Evolutionary conservation across 2,329 filamentous ascomycete species (phyloP).

Genomic region (Penicillium sp.): DNA sequence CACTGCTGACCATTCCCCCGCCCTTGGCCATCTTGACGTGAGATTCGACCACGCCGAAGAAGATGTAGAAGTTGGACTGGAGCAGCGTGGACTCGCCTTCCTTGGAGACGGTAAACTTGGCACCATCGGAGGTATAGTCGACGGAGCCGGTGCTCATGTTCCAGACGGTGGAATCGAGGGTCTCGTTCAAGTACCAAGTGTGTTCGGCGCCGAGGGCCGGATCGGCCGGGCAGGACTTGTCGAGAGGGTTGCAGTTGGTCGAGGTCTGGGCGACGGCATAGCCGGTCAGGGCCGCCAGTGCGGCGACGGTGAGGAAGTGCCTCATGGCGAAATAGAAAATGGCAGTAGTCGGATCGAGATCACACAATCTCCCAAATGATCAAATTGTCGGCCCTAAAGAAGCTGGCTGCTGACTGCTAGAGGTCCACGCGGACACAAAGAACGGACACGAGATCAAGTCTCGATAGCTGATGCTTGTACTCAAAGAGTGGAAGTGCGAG

Average conservation of each 20-base stretch:
- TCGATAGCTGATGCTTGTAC: constrained; percentile 3
- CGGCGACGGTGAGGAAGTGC: constrained; percentile 26
- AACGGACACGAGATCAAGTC: constrained; percentile 25
- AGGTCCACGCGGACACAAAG: constrained; percentile 2
- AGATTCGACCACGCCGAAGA: constrained; percentile 77
- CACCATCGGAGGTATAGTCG: constrained; percentile 61
- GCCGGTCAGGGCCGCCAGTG: constrained; percentile 29
- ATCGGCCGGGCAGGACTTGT: constrained; percentile 67
- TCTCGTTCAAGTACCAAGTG: constrained; percentile 63
- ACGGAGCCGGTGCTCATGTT: constrained; percentile 66
- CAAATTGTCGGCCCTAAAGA: no score
- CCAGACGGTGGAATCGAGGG: constrained; percentile 60
- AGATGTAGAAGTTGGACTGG: constrained; percentile 76
- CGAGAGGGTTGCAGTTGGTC: constrained; percentile 73
- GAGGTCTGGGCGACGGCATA: constrained; percentile 64
- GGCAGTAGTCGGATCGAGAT: no score
- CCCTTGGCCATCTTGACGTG: constrained; percentile 73
- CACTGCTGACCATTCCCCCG: constrained; percentile 71
- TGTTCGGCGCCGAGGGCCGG: constrained; percentile 64
- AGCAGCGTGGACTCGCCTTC: constrained; percentile 75
- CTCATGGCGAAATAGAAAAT: constrained; percentile 28
- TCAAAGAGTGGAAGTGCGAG: constrained; percentile 32
- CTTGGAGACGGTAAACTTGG: constrained; percentile 67
- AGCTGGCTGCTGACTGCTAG: no score
- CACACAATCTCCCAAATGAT: no score